Base-by-base conservation (phyloP, 163 green algal genomes). In the Chlorella variabilis region DNA sequence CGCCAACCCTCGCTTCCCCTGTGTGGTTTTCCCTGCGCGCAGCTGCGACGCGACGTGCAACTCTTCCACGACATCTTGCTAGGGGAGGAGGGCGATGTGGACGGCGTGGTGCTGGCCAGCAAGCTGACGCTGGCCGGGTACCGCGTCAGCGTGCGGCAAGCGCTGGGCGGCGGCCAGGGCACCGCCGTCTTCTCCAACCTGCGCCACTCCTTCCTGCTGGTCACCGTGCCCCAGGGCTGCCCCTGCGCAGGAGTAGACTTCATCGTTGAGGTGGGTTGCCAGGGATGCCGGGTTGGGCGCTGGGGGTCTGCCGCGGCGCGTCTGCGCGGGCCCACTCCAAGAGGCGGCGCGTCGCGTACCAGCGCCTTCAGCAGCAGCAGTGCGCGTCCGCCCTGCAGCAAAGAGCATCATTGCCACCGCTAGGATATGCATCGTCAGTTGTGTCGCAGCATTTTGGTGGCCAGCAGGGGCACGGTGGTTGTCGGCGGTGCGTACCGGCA, bases 181-280 rank as follows among this genome's bases (percentile, higher is more conserved):
- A 80, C 84, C 4, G 71, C 80, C 18, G 87, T 83, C 75, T 93
- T 93, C 83, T 49, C 82, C 36, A 88, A 91, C 74, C 84, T 93
- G 25, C 70, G 84, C 49, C 84, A 93, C 71, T 83, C 82, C 49
- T 91, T 91, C 81, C 77, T 93, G 62, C 36, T 89, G 39, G 86
- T 92, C 0, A 45, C 49, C 3, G 33, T 39, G 17, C 73, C 58
- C 27, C 33, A 75, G 3, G 56, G 54, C 27, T 73, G 77, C 13
- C 5, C 39, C 25, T 48, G 75, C 13, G 42, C 82, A 3, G 56
- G 78, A 56, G 81, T 85, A 21, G 65, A 88, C 45, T 76, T 83
- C 63, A 85, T 91, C 23, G 65, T 91, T 6, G 87, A 91, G 80
- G 80, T 85, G 70, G 79, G 27, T 3, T 69, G 61, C 61, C 29